These are phyloP conservation scores for Acorus calamus DNA, from an alignment of 106 monocot species.

Conservation along the genomic window DNA sequence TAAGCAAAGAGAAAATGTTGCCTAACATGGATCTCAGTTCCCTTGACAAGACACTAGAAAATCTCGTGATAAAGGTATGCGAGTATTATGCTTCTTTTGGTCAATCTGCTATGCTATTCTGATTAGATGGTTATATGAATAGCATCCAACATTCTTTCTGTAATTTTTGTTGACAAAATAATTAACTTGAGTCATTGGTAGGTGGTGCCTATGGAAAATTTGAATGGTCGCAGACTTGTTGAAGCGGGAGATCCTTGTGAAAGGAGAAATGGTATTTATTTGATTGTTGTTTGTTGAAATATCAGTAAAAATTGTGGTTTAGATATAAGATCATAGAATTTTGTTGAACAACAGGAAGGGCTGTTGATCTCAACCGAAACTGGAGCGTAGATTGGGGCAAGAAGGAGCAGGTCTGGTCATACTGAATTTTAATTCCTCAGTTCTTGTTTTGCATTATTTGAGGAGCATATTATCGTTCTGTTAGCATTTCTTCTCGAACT, in stretches of 20 bases:
- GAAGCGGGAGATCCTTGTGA: constrained; percentile 90
- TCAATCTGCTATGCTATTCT: no score
- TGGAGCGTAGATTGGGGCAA: constrained; percentile 99
- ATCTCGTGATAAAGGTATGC: constrained; percentile 77
- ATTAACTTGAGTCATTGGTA: constrained; percentile 19
- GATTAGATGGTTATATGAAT: no score
- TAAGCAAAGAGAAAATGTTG: constrained; percentile 45
- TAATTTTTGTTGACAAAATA: no score
- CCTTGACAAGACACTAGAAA: constrained; percentile 31
- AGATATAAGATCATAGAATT: not conserved
- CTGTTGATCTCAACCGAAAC: constrained; percentile 97
- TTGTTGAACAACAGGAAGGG: constrained; percentile 61
- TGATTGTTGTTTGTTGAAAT: not conserved
- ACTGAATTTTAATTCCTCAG: not conserved
- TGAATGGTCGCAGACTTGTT: constrained; percentile 81
- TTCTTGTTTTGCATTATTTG: no score
- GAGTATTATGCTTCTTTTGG: not conserved
- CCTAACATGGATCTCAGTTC: constrained; percentile 27
- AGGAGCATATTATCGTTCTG: no score
- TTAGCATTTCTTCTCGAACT: not conserved
- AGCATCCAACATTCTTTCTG: no score
- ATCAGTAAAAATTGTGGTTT: no score
- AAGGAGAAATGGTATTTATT: constrained; percentile 79
- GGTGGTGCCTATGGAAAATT: constrained; percentile 97
- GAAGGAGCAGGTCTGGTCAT: constrained; percentile 71